Conservation (phyloP, 345 rosid species). For the Aquilaria malaccensis region DNA sequence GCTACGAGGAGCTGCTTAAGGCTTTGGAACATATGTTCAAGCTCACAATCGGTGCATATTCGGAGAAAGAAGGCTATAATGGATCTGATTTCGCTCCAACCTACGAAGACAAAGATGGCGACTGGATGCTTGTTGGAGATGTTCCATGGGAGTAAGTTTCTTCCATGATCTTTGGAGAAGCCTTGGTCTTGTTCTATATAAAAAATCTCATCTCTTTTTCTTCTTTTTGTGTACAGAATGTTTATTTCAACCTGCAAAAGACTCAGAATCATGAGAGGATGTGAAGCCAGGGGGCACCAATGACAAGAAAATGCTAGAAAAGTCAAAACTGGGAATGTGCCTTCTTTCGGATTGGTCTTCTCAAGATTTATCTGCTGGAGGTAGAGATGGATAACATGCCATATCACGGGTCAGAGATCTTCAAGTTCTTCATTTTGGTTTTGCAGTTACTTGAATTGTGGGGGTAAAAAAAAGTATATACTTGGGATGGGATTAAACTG, state of each 20-base stretch:
- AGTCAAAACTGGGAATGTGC: too few species aligned
- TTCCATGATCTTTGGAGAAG: background rate
- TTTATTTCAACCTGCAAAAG: conserved; percentile 59
- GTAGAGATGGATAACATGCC: too few species aligned
- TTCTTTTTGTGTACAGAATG: conserved; percentile 24
- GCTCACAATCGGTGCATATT: conserved; percentile 31
- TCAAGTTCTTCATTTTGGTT: too few species aligned
- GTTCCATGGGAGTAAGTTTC: conserved; percentile 65
- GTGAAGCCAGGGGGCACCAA: conserved; percentile 34
- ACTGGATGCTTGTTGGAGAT: conserved; percentile 87
- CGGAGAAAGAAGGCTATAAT: conserved; percentile 52
- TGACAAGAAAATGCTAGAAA: too few species aligned
- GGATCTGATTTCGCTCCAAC: conserved; percentile 63
- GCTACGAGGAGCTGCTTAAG: conserved; percentile 47
- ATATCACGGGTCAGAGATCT: too few species aligned
- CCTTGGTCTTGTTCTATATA: background rate
- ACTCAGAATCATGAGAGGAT: conserved; percentile 59
- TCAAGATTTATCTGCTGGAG: too few species aligned
- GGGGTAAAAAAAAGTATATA: too few species aligned
- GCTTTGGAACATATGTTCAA: conserved; percentile 63
- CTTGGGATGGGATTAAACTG: too few species aligned
- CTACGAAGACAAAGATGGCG: conserved; percentile 76
- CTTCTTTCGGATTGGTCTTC: too few species aligned
- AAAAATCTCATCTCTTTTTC: too few species aligned
- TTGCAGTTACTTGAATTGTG: too few species aligned